These are phyloP conservation scores for Entomortierella beljakovae DNA, from an alignment of 192 early-diverging fungal species.

Conservation along the genomic window DNA sequence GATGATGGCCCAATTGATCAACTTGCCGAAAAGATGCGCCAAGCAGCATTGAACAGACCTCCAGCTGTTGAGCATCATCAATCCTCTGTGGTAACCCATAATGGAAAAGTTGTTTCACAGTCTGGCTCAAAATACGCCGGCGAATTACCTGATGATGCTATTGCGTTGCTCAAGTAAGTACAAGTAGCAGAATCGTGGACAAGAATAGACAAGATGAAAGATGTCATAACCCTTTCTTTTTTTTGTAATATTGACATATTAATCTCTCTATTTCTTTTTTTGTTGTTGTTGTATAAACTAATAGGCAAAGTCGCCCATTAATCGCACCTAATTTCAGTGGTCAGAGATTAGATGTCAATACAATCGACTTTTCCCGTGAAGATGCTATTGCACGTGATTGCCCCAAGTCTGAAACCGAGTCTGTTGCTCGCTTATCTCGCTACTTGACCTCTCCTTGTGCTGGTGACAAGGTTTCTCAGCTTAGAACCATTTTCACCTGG, in stretches of 20 bases:
- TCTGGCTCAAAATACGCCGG: constrained; percentile 7
- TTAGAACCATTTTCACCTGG: constrained; percentile 68
- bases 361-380: constrained; percentile 51
- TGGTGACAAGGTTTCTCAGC: constrained; percentile 53
- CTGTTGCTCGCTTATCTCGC: constrained; percentile 34
- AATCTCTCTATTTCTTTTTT: neutral
- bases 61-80: constrained; percentile 2
- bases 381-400: constrained; percentile 54
- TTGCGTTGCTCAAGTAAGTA: constrained; percentile 41
- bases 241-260: neutral
- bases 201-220: neutral
- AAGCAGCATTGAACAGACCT: constrained; percentile 19
- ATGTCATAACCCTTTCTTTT: neutral
- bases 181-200: neutral
- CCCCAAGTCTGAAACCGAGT: constrained; percentile 26
- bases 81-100: constrained; percentile 12
- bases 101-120: constrained; percentile 13
- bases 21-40: constrained; percentile 41
- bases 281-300: neutral
- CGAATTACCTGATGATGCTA: constrained; percentile 26
- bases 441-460: constrained; percentile 60
- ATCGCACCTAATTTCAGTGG: constrained; percentile 18
- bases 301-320: constrained; percentile 25
- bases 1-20: constrained; percentile 31
- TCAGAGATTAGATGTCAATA: constrained; percentile 6